Evolutionary conservation across 345 rosid genomes (phyloP).

Genomic region (Camelina sativa): DNA sequence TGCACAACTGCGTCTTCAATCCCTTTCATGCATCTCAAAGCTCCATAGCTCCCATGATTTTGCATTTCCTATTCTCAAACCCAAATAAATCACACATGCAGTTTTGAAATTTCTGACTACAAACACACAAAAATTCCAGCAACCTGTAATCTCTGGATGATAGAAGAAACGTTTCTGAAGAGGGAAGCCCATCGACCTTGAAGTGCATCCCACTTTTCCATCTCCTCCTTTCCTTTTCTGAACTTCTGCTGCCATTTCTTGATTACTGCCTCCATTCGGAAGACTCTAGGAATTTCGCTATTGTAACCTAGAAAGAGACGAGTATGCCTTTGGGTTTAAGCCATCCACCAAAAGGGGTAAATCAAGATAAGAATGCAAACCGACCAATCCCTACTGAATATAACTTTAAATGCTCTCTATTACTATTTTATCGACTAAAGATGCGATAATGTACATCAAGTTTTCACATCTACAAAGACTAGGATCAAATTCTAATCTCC

Average conservation of each 20-base stretch:
- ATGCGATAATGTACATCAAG: background rate
- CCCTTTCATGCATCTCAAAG: constrained; percentile 57
- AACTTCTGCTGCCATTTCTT: constrained; percentile 75
- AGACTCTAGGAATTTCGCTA: background rate
- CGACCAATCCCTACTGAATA: background rate
- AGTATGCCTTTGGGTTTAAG: constrained; percentile 19
- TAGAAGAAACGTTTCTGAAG: constrained; percentile 67
- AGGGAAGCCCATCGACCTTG: constrained; percentile 66
- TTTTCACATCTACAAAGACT: constrained; percentile 13
- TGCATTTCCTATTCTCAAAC: constrained; percentile 52
- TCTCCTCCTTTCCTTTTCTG: constrained; percentile 61
- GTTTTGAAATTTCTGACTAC: background rate
- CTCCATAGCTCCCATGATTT: constrained; percentile 57
- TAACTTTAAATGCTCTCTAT: constrained; percentile 3
- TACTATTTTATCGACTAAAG: constrained; percentile 8
- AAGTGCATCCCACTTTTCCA: constrained; percentile 70
- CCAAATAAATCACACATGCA: background rate
- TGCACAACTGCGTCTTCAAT: constrained; percentile 60
- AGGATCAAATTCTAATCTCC: background rate
- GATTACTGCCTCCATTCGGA: constrained; percentile 65
- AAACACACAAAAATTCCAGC: background rate
- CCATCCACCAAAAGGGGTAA: background rate
- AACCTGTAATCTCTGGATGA: constrained; percentile 74
- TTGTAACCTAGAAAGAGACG: constrained; percentile 25
- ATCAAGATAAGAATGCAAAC: background rate